Evolutionary conservation across 495 filamentous ascomycete species (phyloP).

Genomic region (Saxophila tyrrhenica): DNA sequence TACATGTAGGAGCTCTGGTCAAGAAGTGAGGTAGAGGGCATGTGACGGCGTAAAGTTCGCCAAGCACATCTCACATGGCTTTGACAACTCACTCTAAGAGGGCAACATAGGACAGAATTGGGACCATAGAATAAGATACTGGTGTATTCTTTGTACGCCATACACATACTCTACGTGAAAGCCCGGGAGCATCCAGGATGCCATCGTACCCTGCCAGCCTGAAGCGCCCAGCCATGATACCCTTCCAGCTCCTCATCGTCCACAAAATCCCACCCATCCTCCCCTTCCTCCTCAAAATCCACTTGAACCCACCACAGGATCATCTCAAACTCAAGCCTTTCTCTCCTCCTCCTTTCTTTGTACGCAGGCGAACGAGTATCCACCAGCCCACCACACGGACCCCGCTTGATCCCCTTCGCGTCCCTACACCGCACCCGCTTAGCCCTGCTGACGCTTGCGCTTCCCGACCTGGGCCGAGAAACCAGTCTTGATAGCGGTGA

Average conservation of each 20-base stretch:
- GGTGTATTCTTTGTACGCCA: no score
- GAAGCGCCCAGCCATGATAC: not conserved
- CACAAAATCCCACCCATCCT: not conserved
- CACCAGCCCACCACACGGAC: not conserved
- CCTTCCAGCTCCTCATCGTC: not conserved
- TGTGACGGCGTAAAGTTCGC: no score
- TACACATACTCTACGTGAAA: no score
- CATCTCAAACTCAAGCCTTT: no score
- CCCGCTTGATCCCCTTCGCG: not conserved
- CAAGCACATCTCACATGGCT: no score
- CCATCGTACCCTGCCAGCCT: not conserved
- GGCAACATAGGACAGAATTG: no score
- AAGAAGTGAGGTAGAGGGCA: no score
- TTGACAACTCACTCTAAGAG: no score
- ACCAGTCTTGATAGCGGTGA: conserved; percentile 98
- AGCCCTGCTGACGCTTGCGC: conserved; percentile 60
- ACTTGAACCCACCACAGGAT: no score
- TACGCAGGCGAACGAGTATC: not conserved
- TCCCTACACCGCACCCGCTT: conserved; percentile 10
- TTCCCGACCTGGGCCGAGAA: conserved; percentile 97
- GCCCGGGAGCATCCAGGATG: not conserved
- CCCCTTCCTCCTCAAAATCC: not conserved
- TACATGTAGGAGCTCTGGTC: no score
- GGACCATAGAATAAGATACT: no score
- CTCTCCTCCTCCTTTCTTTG: not conserved